phyloP scores from a whole-genome alignment of 805 yeast genomes.

The Yarrowia bubula region DNA sequence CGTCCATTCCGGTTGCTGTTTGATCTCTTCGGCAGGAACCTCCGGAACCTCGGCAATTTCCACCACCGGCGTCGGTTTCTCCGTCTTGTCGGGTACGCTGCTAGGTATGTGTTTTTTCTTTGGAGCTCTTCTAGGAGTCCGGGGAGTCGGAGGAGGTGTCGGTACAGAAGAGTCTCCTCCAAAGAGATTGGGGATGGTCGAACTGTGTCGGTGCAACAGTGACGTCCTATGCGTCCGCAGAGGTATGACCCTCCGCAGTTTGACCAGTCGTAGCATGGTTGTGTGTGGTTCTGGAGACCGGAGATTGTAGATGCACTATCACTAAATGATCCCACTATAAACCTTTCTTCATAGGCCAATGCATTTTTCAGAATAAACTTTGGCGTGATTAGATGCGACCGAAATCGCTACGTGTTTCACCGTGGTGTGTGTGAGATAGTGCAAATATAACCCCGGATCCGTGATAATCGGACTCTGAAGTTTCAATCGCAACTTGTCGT shows the following conservation, averaged over 20 bases:
- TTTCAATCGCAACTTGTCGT: not conserved
- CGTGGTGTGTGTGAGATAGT: too few species aligned
- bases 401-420: too few species aligned
- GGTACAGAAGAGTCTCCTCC: too few species aligned
- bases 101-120: not conserved
- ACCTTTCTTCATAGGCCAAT: not conserved
- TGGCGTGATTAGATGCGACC: too few species aligned
- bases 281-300: not conserved
- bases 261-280: not conserved
- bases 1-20: too few species aligned
- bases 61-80: too few species aligned
- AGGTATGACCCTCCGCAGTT: not conserved
- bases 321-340: not conserved
- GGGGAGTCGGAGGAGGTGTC: not conserved
- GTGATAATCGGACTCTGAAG: too few species aligned
- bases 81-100: too few species aligned
- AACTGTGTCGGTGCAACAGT: not conserved
- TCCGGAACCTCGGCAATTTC: too few species aligned
- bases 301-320: not conserved
- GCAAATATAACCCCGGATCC: too few species aligned
- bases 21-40: too few species aligned
- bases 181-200: constrained; percentile 5
- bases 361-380: constrained; percentile 19
- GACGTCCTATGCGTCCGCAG: not conserved
- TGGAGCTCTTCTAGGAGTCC: not conserved